These are phyloP conservation scores for Coemansia guatemalensis DNA, from an alignment of 192 early-diverging fungal species.

Conservation along the genomic window DNA sequence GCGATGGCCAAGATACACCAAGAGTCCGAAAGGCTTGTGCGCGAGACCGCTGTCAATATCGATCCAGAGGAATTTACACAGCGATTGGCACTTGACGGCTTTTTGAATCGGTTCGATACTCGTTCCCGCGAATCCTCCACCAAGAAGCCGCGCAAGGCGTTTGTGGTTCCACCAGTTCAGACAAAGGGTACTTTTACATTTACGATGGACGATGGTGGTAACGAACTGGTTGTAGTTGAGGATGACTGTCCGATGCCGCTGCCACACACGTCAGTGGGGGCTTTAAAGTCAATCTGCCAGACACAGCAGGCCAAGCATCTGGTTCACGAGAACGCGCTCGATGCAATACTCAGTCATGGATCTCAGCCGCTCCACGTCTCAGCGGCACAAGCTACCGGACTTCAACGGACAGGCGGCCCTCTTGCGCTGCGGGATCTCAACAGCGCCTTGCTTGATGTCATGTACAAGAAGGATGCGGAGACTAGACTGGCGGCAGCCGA, in stretches of 20 bases:
- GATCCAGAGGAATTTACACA: constrained; percentile 38
- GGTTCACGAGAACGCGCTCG: constrained; percentile 3
- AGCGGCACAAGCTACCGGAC: neutral
- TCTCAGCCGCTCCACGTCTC: constrained; percentile 38
- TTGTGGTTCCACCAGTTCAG: constrained; percentile 5
- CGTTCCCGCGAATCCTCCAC: neutral
- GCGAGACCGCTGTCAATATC: constrained; percentile 39
- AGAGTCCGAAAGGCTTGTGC: constrained; percentile 46
- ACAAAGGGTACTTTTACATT: constrained; percentile 16
- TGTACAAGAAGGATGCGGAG: constrained; percentile 26
- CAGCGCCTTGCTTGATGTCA: constrained; percentile 26
- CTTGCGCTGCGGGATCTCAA: constrained; percentile 33
- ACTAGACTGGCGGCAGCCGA: neutral
- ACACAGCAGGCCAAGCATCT: neutral
- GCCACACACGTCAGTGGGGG: neutral
- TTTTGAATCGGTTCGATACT: constrained; percentile 24
- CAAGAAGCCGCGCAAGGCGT: neutral
- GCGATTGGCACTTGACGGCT: constrained; percentile 20
- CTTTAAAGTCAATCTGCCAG: neutral
- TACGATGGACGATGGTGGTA: constrained; percentile 19
- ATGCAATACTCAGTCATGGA: constrained; percentile 28
- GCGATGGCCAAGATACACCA: constrained; percentile 38
- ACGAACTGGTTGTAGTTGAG: constrained; percentile 36
- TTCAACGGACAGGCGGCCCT: constrained; percentile 18
- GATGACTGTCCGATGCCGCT: neutral